Base-by-base conservation (phyloP, 441 rosid genomes). In the Cnidoscolus chayamansa region DNA sequence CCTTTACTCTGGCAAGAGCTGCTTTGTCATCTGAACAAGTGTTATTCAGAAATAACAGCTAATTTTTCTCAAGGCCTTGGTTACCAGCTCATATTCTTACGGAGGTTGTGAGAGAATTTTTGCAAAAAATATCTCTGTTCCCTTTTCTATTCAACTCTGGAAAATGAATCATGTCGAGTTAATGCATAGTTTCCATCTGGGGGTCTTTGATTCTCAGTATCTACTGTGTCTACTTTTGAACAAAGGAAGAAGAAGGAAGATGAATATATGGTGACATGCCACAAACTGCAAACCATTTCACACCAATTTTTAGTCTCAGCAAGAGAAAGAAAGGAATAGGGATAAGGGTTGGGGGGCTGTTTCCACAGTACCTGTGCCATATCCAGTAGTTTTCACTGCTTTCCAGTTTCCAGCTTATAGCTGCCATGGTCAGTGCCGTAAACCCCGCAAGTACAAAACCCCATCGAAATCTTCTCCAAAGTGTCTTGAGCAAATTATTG, bases 171-270 rank as follows among this genome's bases (percentile, higher is more conserved):
- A 77, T 84, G 96, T 76, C 89, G 80, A 10, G 98, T 83, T 77
- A 91, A 78, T 79, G 77, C 86, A 77, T 96, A 88, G 76, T 72
- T 83, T 67, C 63, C 83, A 50, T 76, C 86, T 0, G 63, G 37
- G 0, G 64, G 77, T 5, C 74, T 65, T 76, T 74, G 82, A 76
- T 74, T 69, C 60, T 75, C 92, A 19, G 68, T 77, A 74, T 71
- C 75, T 72, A 76, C 77, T 30, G 71, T 65, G 6, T 63, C 43
- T 54, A 82, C 92, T 86, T 91, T 96, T 72, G 99, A 90, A 82
- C 97, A 91, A 47, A 93, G 97, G 89, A 95, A 92, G 90, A 93
- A 88, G 84, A 95, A 93, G 47, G 97, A 95, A 59, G 98, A 85
- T 31, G 88, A 83, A 83, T 91, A 95, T 82, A 90, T 93, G 25